Conservation (phyloP, 2,329 filamentous ascomycete genomes). For the Penicillium sp. region DNA sequence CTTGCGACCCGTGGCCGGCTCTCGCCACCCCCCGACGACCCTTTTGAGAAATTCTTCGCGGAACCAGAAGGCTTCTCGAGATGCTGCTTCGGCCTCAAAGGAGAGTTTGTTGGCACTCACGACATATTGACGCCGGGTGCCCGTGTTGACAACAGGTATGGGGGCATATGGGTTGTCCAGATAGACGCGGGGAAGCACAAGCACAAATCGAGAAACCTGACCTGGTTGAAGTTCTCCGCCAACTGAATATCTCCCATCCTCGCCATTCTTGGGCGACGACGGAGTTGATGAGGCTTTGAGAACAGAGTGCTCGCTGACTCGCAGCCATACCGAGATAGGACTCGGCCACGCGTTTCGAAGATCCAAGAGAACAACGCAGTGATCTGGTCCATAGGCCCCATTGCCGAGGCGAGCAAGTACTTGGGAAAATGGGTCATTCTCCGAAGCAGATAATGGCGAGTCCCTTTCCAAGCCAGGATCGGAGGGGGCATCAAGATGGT, state of each 20-base stretch:
- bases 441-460: constrained; percentile 20
- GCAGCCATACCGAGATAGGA: constrained; percentile 62
- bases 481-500: constrained; percentile 21
- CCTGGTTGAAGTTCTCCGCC: constrained; percentile 51
- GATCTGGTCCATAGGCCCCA: constrained; percentile 49
- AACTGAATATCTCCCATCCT: constrained; percentile 28
- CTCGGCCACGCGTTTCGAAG: constrained; percentile 86
- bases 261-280: constrained; percentile 14
- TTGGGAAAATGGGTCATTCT: constrained; percentile 42
- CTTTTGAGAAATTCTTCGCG: constrained; percentile 70
- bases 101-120: constrained; percentile 74
- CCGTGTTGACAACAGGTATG: constrained; percentile 73
- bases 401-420: constrained; percentile 41
- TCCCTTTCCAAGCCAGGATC: constrained; percentile 7
- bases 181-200: constrained; percentile 70
- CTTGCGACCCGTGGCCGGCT: constrained; percentile 51
- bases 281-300: neutral
- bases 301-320: constrained; percentile 35
- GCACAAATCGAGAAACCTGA: constrained; percentile 64
- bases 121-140: constrained; percentile 85
- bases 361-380: constrained; percentile 76
- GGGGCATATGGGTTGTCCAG: constrained; percentile 69
- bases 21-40: constrained; percentile 66
- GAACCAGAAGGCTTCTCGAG: constrained; percentile 85
- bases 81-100: constrained; percentile 70